Evolutionary conservation across 345 rosid genomes (phyloP), one percentile per base, ranked within the genome.

Genomic region (Aquilaria malaccensis): DNA sequence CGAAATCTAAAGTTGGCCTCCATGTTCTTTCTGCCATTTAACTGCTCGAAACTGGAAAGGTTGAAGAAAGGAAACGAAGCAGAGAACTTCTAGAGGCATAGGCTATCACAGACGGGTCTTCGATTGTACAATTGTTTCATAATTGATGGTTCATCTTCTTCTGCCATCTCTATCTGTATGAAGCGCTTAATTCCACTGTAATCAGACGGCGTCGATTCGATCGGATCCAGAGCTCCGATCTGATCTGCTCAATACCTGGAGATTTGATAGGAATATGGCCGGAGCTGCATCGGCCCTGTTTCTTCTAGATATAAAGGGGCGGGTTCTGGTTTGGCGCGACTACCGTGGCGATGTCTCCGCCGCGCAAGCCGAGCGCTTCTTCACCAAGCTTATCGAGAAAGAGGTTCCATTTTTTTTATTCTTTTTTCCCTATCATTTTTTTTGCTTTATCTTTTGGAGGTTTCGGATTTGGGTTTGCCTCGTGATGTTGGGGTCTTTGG

Each of bases 271-370:
- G 43, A 37, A 37, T 37, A 84, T 83, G 95, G 91, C 95, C 9
- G 95, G 95, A 68, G 91, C 95, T 79, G 91, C 81, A 66, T 87
- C 95, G 56, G 95, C 95, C 69, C 83, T 87, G 64, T 87, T 87
- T 72, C 84, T 87, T 58, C 82, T 87, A 45, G 94, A 87, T 66
- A 82, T 84, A 62, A 87, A 87, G 50, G 94, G 94, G 2, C 88
- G 88, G 45, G 88, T 87, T 52, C 74, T 87, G 14, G 81, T 87
- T 15, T 87, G 95, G 95, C 91, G 95, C n/a, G 95, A 87, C 69
- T 87, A 87, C 64, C 88, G 95, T 46, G 95, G 95, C 41, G 91
- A 87, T 51, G 95, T 87, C 61, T 74, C 95, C 32, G 74, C 87
- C 62, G 62, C 78, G 55, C 88, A 87, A 66, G 95, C 91, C 43